Conservation (phyloP, 1,284 basidiomycete genomes). For the Anthracocystis setariae region DNA sequence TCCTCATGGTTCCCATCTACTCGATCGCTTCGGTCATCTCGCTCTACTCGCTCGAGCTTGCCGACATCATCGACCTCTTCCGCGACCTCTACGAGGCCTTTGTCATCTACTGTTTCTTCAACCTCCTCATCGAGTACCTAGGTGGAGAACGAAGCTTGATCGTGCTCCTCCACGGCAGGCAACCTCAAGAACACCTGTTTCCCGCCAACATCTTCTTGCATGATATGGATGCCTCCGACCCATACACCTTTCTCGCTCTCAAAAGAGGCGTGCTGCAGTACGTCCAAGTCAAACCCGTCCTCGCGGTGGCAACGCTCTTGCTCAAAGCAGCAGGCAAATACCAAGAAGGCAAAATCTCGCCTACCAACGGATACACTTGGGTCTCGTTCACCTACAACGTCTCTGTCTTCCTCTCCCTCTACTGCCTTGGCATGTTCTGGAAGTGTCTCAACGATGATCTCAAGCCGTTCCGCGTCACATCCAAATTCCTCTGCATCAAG, state of each 20-base stretch:
- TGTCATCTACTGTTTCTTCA: conserved; percentile 82
- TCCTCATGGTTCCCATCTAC: conserved; percentile 96
- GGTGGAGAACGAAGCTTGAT: conserved; percentile 92
- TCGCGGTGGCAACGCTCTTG: conserved; percentile 84
- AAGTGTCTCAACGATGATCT: conserved; percentile 60
- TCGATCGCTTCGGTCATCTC: conserved; percentile 90
- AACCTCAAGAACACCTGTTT: conserved; percentile 85
- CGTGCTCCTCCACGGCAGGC: conserved; percentile 87
- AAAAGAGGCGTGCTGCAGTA: conserved; percentile 97
- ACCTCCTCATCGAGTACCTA: conserved; percentile 74
- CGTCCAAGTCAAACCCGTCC: conserved; percentile 91
- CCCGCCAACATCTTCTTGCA: conserved; percentile 73
- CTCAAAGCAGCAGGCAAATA: conserved; percentile 88
- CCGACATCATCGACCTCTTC: conserved; percentile 94
- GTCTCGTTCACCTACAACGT: conserved; percentile 77
- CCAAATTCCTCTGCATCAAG: conserved; percentile 89
- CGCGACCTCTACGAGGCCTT: conserved; percentile 97
- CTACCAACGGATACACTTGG: conserved; percentile 78
- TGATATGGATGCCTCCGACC: conserved; percentile 64
- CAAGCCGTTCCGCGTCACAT: conserved; percentile 59
- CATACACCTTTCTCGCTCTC: conserved; percentile 90
- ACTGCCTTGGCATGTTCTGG: conserved; percentile 66
- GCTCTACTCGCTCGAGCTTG: conserved; percentile 90
- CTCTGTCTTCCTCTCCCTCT: conserved; percentile 70
- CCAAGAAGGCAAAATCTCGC: conserved; percentile 84